Base-by-base conservation (phyloP, 768 basidiomycete species). In the Termitomyces heimii region DNA sequence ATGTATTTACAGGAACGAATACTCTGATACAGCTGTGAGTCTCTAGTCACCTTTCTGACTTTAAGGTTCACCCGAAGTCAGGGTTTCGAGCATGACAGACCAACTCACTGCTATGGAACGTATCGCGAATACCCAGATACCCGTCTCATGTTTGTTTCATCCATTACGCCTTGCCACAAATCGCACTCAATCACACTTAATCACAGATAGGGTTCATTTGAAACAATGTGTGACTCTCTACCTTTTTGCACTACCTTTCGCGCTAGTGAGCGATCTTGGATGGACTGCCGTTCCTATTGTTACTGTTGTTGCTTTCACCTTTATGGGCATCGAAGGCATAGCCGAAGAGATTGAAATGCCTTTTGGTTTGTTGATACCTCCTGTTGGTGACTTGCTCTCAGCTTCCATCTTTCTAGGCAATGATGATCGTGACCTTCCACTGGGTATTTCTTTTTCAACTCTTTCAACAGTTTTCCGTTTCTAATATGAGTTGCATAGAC, bases 211-310 rank as follows among this genome's bases (percentile, higher is more conserved):
- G 40, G 88, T 98, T 58, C 94, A 97, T 71, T 75, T 96, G 65
- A 95, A 96, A 69, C 95, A 98, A 85, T 92, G 89, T 62, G 91
- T 96, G n/a, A 88, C 89, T 2, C 72, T 96, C 0, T 97, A 96
- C 73, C 83, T 98, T 8, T 94, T 94, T 67, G 84, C 92, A 20
- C 79, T 98, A 8, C 96, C 96, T 5, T 82, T 95, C 63, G 90
- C 89, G 2, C 80, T 98, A 31, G 84, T 94, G 45, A 81, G 84
- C 54, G 87, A 93, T 46, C 76, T 95, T 63, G 86, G 86, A 34
- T 94, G 91, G 89, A 81, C 78, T 47, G 89, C 89, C 67, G 78
- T 96, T 10, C 90, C 89, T n/a, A 77, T 94, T 26, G 85, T 92
- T 20, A 93, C 92, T 22, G 82, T 89, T 14, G 87, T 94, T 29